Evolutionary conservation across 2,329 filamentous ascomycete species (phyloP).

Genomic region (Ophiosphaerella korrae): DNA sequence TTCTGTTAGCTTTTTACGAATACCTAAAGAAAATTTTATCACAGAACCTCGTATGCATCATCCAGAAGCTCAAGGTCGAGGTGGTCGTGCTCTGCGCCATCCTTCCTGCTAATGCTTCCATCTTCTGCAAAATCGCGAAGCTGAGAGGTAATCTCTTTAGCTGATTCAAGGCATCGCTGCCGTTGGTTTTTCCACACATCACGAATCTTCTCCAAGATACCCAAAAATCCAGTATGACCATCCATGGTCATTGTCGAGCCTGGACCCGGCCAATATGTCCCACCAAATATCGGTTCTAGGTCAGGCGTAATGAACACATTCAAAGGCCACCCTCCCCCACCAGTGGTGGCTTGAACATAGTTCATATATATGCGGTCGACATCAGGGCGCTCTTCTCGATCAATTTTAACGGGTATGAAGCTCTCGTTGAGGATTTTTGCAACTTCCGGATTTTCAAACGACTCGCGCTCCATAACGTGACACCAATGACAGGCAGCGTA

Average conservation of each 20-base stretch:
- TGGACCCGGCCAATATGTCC: conserved; percentile 92
- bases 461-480: conserved; percentile 91
- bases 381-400: conserved; percentile 91
- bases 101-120: conserved; percentile 65
- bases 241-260: conserved; percentile 58
- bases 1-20: conserved; percentile 1
- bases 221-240: conserved; percentile 76
- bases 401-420: conserved; percentile 91
- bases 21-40: conserved; percentile 48
- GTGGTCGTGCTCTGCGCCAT: conserved; percentile 64
- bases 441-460: conserved; percentile 82
- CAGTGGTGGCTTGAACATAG: conserved; percentile 92
- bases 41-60: conserved; percentile 71
- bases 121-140: conserved; percentile 87
- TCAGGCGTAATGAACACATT: conserved; percentile 97
- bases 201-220: conserved; percentile 78
- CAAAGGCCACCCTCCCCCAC: conserved; percentile 88
- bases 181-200: conserved; percentile 83
- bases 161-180: conserved; percentile 79
- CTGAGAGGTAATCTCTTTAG: conserved; percentile 79
- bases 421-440: conserved; percentile 81
- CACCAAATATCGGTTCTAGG: conserved; percentile 91
- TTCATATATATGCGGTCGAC: conserved; percentile 98
- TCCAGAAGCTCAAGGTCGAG: conserved; percentile 90
- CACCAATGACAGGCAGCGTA: conserved; percentile 93